Base-by-base conservation (phyloP, 768 basidiomycete genomes). In the Trametes cingulata region DNA sequence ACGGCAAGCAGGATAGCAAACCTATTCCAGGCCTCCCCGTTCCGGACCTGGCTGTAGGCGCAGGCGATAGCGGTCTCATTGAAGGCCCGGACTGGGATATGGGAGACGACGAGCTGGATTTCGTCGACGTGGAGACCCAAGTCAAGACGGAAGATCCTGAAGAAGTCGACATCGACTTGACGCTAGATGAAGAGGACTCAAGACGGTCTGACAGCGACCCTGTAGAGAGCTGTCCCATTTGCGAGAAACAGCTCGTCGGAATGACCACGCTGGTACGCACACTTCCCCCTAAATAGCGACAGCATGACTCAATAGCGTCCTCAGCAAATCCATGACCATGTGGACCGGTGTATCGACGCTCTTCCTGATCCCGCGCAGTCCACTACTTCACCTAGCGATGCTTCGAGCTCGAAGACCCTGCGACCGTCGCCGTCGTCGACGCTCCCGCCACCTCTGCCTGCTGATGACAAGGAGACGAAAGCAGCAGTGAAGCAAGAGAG, bases 51-150 rank as follows among this genome's bases (percentile, higher is more conserved):
- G 45, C 41, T 2, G 22, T 9, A 8, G 13, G 14, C 13, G 17
- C 14, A 29, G 10, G 12, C 2, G 56, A 54, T 20, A 27, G 27
- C 14, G 40, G 46, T 10, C 14, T 64, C 10, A 47, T 54, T 39
- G 69, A 64, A 24, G 76, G 76, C 17, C 80, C 81, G 33, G 84
- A 85, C 7, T 92, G 91, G 90, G 83, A 77, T 42, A 85, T 76
- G 66, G 89, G 84, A 12, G 91, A 93, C 65, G 92, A 93, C 63
- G 92, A 88, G 70, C 71, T 80, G 7, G 72, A 71, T 58, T 65
- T 72, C 19, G 67, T 74, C 55, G 73, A 73, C n/a, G 68, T 72
- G 43, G 67, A 68, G 33, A 52, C 41, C 33, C 51, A 27, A 67
- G 69, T 56, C 56, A 67, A 48, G 61, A 45, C 22, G 40, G 74